A percentile compares a stretch with the other conserved stretches of the same genome.
phyloP scores from a whole-genome alignment of 2,329 filamentous ascomycete species.

The Reticulascus tulasneorum region DNA sequence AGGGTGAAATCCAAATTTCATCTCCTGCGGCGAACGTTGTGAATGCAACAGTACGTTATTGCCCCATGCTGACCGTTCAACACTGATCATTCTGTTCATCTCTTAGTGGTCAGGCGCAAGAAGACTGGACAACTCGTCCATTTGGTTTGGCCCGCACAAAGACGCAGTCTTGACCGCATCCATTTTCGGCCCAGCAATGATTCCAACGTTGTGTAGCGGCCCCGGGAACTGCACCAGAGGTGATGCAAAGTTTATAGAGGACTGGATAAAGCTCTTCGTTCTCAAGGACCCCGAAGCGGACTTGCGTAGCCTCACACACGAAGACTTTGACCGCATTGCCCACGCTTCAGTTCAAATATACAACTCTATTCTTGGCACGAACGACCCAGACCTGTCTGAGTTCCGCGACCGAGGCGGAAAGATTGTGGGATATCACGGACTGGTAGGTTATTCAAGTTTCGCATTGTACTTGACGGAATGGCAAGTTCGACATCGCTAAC shows the following conservation, averaged over 20 bases:
- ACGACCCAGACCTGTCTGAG: conserved; percentile 21
- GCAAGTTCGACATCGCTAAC: too few relatives aligned
- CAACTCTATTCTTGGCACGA: conserved; percentile 1
- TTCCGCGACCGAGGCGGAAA: conserved; percentile 37
- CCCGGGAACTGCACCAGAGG: too few relatives aligned
- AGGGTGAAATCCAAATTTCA: neutral
- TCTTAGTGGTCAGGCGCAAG: neutral
- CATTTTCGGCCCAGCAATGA: too few relatives aligned
- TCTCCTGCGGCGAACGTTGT: neutral
- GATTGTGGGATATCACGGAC: conserved; percentile 43
- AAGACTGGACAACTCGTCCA: neutral
- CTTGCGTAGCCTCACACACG: conserved; percentile 9
- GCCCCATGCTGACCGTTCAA: neutral
- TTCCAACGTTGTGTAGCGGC: too few relatives aligned
- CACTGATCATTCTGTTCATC: neutral
- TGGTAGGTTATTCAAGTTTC: conserved; percentile 3
- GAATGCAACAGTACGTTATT: neutral
- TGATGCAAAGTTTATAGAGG: too few relatives aligned
- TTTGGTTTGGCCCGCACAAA: conserved; percentile 9
- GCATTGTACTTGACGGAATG: too few relatives aligned
- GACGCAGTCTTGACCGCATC: conserved; percentile 11
- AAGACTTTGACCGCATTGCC: conserved; percentile 4
- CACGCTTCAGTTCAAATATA: neutral
- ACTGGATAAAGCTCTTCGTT: too few relatives aligned
- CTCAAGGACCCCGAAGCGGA: conserved; percentile 23